A percentile compares a stretch with the other conserved stretches of the same genome.
Evolutionary conservation across 1,284 basidiomycete genomes (phyloP).

Genomic region (Apiotrichum montevideense): DNA sequence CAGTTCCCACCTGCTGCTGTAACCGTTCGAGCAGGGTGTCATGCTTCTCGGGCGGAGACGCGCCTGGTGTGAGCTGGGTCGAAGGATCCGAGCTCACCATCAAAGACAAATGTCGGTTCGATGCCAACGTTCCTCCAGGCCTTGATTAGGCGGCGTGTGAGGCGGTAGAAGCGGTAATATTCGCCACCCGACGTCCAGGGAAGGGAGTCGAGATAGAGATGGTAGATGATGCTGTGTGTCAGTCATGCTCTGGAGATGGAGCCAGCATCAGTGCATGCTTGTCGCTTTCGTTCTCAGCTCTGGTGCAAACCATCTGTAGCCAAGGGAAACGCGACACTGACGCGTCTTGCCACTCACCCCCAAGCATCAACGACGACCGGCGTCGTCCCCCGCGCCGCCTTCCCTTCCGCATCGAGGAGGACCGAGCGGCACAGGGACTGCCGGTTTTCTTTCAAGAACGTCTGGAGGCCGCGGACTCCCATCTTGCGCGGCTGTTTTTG

Average conservation of each 20-base stretch:
- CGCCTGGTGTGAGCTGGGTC: constrained; percentile 50
- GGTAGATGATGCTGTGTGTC: constrained; percentile 65
- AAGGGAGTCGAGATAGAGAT: constrained; percentile 58
- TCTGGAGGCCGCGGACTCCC: constrained; percentile 75
- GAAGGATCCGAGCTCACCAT: constrained; percentile 55
- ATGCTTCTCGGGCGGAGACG: constrained; percentile 67
- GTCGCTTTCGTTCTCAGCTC: no score
- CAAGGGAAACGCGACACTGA: no score
- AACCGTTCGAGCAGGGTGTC: constrained; percentile 60
- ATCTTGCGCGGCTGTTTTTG: constrained; percentile 45
- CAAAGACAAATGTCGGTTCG: constrained; percentile 78
- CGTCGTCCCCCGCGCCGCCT: constrained; percentile 15
- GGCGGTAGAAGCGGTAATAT: constrained; percentile 57
- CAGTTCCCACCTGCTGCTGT: constrained; percentile 56
- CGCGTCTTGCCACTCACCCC: constrained; percentile 59
- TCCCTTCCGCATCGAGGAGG: constrained; percentile 39
- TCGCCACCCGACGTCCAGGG: constrained; percentile 85
- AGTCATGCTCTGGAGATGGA: neutral
- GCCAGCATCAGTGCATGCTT: no score
- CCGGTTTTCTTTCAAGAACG: constrained; percentile 68
- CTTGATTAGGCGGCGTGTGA: constrained; percentile 55
- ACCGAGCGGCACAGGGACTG: constrained; percentile 56
- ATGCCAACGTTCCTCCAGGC: constrained; percentile 70
- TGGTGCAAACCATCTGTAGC: no score
- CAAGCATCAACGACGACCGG: constrained; percentile 73